phyloP scores from a whole-genome alignment of 257 asterid genomes.

The Lantana camara region DNA sequence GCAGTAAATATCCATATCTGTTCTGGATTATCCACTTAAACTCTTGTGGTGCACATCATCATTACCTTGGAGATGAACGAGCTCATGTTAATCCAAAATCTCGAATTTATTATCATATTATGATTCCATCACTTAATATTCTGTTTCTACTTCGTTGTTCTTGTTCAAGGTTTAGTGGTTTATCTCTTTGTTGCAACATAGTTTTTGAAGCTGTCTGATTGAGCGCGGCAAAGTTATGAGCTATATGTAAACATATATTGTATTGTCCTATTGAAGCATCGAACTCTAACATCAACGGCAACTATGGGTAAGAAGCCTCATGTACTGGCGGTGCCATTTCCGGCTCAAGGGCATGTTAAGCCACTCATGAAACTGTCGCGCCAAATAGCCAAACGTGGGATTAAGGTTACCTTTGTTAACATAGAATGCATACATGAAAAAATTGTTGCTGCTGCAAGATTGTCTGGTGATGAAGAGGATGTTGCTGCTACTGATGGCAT shows the following conservation, averaged over 20 bases:
- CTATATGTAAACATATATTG: not conserved
- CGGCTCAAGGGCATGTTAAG: conserved; percentile 58
- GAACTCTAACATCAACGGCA: not conserved
- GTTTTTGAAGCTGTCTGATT: not conserved
- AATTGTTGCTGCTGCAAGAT: conserved; percentile 19
- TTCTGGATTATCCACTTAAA: not conserved
- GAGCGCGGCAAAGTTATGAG: not conserved
- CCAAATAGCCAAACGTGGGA: conserved; percentile 41
- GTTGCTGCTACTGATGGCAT: conserved; percentile 20
- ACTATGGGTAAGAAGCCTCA: conserved; percentile 26
- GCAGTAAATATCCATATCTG: no score
- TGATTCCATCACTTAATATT: no score
- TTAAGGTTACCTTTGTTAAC: conserved; percentile 55
- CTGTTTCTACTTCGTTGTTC: not conserved
- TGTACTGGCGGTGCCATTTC: conserved; percentile 50
- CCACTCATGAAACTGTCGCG: conserved; percentile 49
- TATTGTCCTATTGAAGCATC: not conserved
- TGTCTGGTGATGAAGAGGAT: conserved; percentile 2
- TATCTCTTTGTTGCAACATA: not conserved
- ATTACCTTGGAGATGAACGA: no score
- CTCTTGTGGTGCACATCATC: not conserved
- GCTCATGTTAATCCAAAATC: no score
- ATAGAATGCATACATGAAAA: conserved; percentile 38
- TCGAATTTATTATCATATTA: no score
- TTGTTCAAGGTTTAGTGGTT: not conserved